Conservation (phyloP, 176 grass and related monocot species). For the Triticum timopheevii region DNA sequence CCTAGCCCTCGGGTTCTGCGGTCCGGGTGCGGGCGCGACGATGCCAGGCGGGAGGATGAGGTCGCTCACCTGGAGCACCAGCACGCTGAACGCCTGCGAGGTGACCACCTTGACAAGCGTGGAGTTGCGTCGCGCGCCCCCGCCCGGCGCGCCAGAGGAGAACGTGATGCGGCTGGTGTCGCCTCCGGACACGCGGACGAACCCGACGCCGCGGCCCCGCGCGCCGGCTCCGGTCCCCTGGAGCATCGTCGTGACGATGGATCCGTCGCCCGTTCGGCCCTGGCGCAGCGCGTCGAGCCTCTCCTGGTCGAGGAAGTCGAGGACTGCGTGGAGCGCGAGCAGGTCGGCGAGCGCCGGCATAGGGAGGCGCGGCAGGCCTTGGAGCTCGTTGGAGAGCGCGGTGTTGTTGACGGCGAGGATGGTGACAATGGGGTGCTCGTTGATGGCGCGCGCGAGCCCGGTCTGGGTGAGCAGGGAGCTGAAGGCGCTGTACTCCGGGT, state of each 20-base stretch:
- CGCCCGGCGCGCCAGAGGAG: constrained; percentile 41
- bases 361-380: background rate
- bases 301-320: constrained; percentile 56
- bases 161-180: constrained; percentile 17
- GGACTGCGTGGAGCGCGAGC: constrained; percentile 60
- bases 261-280: constrained; percentile 17
- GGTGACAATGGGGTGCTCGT: constrained; percentile 43
- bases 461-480: constrained; percentile 46
- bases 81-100: constrained; percentile 44
- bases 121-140: constrained; percentile 21
- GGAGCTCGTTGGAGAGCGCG: constrained; percentile 11
- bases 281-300: constrained; percentile 26
- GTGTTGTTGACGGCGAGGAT: constrained; percentile 57
- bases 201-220: constrained; percentile 24
- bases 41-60: constrained; percentile 25
- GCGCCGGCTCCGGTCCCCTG: constrained; percentile 30
- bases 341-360: constrained; percentile 20
- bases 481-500: constrained; percentile 42
- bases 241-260: constrained; percentile 61
- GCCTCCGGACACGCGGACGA: constrained; percentile 36
- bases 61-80: constrained; percentile 61
- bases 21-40: background rate
- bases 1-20: constrained; percentile 9
- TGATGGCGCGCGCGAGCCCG: constrained; percentile 46
- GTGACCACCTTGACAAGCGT: constrained; percentile 38